Evolutionary conservation across 2,329 filamentous ascomycete genomes (phyloP).

Genomic region (Arthroderma sp.): DNA sequence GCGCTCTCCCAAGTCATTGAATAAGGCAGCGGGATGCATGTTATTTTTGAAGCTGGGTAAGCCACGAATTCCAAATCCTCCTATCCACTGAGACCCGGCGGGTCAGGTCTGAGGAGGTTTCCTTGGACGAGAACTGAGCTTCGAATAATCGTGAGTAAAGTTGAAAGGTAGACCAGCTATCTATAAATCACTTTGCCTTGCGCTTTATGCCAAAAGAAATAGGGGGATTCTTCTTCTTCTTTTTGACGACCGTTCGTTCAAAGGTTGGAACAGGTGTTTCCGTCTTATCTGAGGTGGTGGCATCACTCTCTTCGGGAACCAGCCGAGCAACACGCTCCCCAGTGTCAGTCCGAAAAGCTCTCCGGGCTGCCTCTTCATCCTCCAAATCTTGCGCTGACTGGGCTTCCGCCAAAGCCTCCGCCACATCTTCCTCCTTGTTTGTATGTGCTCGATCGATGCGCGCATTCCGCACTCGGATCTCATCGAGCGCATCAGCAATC

Average conservation of each 20-base stretch:
- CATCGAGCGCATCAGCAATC: slow-evolving; percentile 87
- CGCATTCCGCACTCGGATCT: slow-evolving; percentile 85
- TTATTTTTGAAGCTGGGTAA: no score
- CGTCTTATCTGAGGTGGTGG: slow-evolving; percentile 22
- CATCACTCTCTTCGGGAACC: slow-evolving; percentile 35
- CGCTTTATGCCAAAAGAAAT: slow-evolving; percentile 77
- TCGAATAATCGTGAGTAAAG: no score
- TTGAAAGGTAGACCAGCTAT: no score
- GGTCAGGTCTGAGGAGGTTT: no score
- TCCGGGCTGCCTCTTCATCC: slow-evolving; percentile 66
- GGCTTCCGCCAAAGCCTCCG: slow-evolving; percentile 45
- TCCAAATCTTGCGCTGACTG: slow-evolving; percentile 59
- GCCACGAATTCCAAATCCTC: no score
- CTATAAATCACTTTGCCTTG: slow-evolving; percentile 36
- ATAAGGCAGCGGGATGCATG: no score
- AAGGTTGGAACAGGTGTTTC: slow-evolving; percentile 49
- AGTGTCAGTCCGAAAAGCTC: slow-evolving; percentile 57
- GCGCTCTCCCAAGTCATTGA: no score
- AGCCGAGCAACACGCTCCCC: slow-evolving; percentile 41
- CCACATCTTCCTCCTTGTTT: slow-evolving; percentile 46
- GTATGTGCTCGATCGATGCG: slow-evolving; percentile 64
- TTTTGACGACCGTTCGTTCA: slow-evolving; percentile 49
- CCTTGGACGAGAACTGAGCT: no score
- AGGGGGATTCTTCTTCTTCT: slow-evolving; percentile 74
- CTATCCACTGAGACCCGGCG: no score